Evolutionary conservation across 495 filamentous ascomycete genomes (phyloP), one percentile per base, ranked within the genome.

Genomic region (Neurospora sp.): DNA sequence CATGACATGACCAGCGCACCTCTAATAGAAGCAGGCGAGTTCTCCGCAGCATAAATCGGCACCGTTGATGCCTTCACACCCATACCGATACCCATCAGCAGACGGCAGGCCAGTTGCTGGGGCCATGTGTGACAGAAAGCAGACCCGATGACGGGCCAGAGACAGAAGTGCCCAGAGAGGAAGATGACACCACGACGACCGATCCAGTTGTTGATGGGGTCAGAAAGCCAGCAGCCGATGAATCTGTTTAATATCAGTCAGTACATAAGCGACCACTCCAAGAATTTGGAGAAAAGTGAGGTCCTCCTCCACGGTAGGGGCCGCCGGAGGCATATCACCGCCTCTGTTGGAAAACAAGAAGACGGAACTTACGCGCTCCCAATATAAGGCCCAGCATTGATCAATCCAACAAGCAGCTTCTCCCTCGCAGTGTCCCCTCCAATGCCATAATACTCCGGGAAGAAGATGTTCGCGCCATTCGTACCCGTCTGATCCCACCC

Each of bases 1-100:
- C 92, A 95, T 18, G 83, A 87, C 92, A 96, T 95, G 44, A 93
- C 91, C n/a, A 96, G 81, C 9, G 88, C 91, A 68, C 93, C 93
- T 75, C 93, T 86, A 70, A 96, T 91, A 27, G 83, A 78, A 18
- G 93, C 89, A 1, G 93, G 93, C 12, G 87, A 84, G 78, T 91
- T 93, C 76, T 96, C 93, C 4, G 92, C 92, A 4, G 91, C 89
- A 76, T 88, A 94, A 37, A 96, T 88, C 9, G 93, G 91, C 18
- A 93, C 89, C 78, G 84, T 87, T 7, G 81, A 83, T 8, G 84
- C 87, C 74, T 89, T 89, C 14, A 82, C 77, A 48, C 92, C 91
- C 88, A 93, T 92, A 16, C 91, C 92, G 61, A 93, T 86, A 39
- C 91, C 92, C 65, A 93, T 86, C 14, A 93, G 82, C 27, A 92